These are phyloP conservation scores for Pseudocercospora crystallina DNA, from an alignment of 2,329 filamentous ascomycete species.

Conservation along the genomic window DNA sequence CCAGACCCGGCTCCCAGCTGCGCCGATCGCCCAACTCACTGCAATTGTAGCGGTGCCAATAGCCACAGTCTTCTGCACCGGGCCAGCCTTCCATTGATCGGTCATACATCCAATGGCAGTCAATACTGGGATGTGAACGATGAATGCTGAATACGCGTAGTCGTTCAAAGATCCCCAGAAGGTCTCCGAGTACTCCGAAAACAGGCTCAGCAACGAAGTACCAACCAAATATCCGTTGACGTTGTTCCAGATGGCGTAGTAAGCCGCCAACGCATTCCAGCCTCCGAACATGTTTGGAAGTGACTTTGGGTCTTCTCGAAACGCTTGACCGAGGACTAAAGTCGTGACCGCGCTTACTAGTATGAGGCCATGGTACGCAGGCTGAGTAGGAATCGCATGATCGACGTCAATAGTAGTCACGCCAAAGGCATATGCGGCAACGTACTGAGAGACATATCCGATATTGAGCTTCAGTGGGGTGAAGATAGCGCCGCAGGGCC, in stretches of 20 bases:
- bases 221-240: constrained; percentile 1
- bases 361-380: neutral
- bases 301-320: neutral
- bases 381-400: neutral
- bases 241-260: constrained; percentile 4
- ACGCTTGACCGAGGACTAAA: neutral
- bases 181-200: neutral
- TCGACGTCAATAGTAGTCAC: neutral
- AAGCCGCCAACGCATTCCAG: neutral
- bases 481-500: neutral
- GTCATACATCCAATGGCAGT: constrained; percentile 2
- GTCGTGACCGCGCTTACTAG: neutral
- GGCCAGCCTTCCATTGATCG: constrained; percentile 1
- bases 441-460: constrained; percentile 1
- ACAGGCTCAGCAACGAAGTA: neutral
- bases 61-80: neutral
- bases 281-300: neutral
- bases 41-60: constrained; percentile 1
- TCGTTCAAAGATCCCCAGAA: constrained; percentile 1
- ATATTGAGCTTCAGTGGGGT: neutral
- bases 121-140: constrained; percentile 7
- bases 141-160: constrained; percentile 3
- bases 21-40: constrained; percentile 4
- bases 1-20: neutral
- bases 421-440: neutral